Base-by-base conservation (phyloP, 805 yeast genomes). In the Isabelozyma gotoi region DNA sequence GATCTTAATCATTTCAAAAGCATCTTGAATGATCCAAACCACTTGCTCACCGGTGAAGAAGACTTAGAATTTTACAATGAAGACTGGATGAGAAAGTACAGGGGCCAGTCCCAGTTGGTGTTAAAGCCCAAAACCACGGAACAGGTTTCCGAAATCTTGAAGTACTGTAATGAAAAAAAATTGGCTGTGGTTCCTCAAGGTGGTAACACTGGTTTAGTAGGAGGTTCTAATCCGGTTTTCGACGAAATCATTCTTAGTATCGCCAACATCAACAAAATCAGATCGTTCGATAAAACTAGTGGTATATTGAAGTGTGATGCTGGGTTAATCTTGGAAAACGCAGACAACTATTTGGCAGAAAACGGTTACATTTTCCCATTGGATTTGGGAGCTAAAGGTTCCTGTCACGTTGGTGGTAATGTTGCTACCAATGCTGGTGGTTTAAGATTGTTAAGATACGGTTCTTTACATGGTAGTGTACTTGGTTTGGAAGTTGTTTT, bases 361-460 rank as follows among this genome's bases (percentile, higher is more conserved):
- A 69, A 80, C n/a, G 96, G 94, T 3, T 85, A 85, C 66, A 87
- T 91, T 43, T 91, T 90, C 76, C 98, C 98, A 19, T 73, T 91
- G 40, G 98, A 91, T 62, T 71, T 91, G 48, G 98, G 98, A 45
- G 97, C 98, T 32, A 91, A 91, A 68, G 98, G 98, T 11, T 88
- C 97, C 2, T 92, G 97, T 62, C 96, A 88, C 54, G 84, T 92
- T 48, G 97, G 97, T 53, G 98, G 97, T 51, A 87, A 84, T 42
- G 92, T 89, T 36, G 96, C 97, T 15, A 89, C 97, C 15, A 92
- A 92, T 62, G 98, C 98, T 4, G 98, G 98, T 59, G 98, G 98
- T 1, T 76, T 91, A 55, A 74, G 98, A 59, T 73, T 91, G 40
- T 68, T 91, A 48, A 77, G 96, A 53, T 91, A 89, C 61, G 97